Evolutionary conservation across 768 basidiomycete genomes (phyloP).

Genomic region (Lactarius sanguifluus): DNA sequence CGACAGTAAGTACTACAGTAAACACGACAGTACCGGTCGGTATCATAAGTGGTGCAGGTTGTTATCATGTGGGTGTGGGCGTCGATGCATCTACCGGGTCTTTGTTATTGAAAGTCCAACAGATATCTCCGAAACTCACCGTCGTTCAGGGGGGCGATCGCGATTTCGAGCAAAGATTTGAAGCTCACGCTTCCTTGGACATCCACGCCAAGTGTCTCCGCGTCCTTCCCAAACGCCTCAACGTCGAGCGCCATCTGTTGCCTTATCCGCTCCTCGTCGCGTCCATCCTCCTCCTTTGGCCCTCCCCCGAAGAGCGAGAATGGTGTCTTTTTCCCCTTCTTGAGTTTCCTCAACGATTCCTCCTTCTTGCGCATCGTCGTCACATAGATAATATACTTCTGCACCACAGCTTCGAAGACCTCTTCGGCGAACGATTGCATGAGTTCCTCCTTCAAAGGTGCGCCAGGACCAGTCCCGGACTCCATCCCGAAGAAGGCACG

Average conservation of each 20-base stretch:
- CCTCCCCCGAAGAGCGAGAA: constrained; percentile 77
- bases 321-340: constrained; percentile 77
- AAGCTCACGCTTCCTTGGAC: constrained; percentile 40
- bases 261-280: constrained; percentile 87
- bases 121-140: neutral
- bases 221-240: constrained; percentile 79
- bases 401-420: constrained; percentile 70
- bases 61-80: neutral
- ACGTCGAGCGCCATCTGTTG: constrained; percentile 87
- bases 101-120: neutral
- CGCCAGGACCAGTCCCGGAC: constrained; percentile 58
- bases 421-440: constrained; percentile 52
- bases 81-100: neutral
- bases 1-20: neutral
- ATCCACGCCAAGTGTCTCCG: constrained; percentile 64
- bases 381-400: constrained; percentile 71
- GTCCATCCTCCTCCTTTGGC: constrained; percentile 62
- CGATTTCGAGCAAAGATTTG: neutral
- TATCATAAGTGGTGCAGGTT: neutral
- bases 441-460: constrained; percentile 54
- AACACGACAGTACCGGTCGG: no score
- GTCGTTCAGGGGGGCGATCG: neutral
- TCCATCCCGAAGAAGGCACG: constrained; percentile 69
- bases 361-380: constrained; percentile 89
- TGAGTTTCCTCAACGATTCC: constrained; percentile 80